Evolutionary conservation across 139 green algal species (phyloP).

Genomic region (Choricystis sp.): DNA sequence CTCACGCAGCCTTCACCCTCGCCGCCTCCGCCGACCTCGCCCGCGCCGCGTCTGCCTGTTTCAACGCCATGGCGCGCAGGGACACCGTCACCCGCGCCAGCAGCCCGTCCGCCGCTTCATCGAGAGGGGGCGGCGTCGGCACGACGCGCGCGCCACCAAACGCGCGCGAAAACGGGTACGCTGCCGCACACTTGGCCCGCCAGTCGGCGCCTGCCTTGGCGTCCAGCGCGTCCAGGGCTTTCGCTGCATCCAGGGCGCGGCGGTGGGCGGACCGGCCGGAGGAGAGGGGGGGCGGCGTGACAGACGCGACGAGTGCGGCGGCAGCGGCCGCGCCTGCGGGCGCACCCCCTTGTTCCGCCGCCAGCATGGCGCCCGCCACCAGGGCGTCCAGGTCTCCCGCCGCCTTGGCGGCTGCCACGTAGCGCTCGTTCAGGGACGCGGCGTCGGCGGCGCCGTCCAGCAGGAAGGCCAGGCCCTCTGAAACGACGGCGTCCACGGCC

Average conservation of each 20-base stretch:
- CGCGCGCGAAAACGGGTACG: constrained; percentile 35
- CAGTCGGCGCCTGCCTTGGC: constrained; percentile 25
- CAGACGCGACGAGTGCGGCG: neutral
- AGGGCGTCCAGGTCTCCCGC: constrained; percentile 12
- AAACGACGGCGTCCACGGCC: constrained; percentile 12
- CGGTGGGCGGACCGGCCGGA: constrained; percentile 15
- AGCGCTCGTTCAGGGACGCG: constrained; percentile 16
- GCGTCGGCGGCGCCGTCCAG: constrained; percentile 14
- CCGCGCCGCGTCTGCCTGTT: too few species aligned
- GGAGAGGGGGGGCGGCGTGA: neutral
- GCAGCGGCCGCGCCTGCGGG: neutral
- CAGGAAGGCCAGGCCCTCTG: constrained; percentile 27
- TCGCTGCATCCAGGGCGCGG: constrained; percentile 31
- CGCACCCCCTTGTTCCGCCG: neutral
- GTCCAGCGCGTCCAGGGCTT: constrained; percentile 7
- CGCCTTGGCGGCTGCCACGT: constrained; percentile 22
- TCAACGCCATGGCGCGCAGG: too few species aligned
- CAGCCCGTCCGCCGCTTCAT: neutral
- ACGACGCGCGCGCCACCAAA: constrained; percentile 34
- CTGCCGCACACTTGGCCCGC: constrained; percentile 16
- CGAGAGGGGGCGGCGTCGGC: neutral
- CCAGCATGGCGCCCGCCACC: constrained; percentile 11
- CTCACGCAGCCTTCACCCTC: too few species aligned
- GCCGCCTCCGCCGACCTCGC: too few species aligned
- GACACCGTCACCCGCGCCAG: too few species aligned